Conservation (phyloP, 108 stramenopile genomes). For the Skeletonema tropicum region DNA sequence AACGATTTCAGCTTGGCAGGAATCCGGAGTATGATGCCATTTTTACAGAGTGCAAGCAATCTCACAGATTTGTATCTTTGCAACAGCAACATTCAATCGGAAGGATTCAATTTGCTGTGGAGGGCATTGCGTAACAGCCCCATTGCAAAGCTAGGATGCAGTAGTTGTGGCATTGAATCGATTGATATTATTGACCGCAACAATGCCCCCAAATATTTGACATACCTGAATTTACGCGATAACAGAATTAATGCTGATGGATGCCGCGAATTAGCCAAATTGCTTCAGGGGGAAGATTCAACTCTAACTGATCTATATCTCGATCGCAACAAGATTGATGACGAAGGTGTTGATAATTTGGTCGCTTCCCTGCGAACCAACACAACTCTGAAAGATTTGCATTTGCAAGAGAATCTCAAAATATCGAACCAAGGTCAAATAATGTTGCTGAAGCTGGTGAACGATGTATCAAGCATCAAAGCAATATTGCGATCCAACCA, state of each 20-base stretch:
- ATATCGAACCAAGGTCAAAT: neutral
- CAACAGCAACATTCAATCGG: neutral
- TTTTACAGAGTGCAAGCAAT: neutral
- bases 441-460: neutral
- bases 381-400: neutral
- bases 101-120: neutral
- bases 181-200: neutral
- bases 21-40: neutral
- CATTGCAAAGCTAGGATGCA: neutral
- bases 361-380: neutral
- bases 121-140: neutral
- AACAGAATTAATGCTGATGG: neutral
- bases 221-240: neutral
- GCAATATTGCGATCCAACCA: neutral
- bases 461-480: neutral
- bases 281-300: neutral
- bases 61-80: neutral
- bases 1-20: too few species aligned
- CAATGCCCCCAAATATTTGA: neutral
- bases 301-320: neutral
- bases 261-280: neutral
- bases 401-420: neutral
- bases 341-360: neutral
- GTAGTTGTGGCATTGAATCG: neutral
- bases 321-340: neutral